These are phyloP conservation scores for Parachaetomium inaequale DNA, from an alignment of 495 filamentous ascomycete species.

Conservation along the genomic window DNA sequence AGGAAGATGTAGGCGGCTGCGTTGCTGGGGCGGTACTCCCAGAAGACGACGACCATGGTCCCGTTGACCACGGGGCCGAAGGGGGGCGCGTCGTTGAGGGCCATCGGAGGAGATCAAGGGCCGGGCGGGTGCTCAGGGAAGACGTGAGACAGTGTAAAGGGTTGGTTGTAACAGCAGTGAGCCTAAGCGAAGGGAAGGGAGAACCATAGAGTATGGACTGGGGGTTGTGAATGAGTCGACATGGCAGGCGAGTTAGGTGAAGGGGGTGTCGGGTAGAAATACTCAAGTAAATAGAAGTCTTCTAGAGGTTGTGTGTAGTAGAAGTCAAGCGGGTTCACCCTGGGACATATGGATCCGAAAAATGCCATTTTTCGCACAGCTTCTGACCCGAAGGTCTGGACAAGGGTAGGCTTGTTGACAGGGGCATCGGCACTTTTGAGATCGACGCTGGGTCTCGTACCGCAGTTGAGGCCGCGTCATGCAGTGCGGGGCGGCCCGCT, in stretches of 20 bases:
- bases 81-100: background rate
- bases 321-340: background rate
- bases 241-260: background rate
- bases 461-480: background rate
- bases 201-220: too few relatives aligned
- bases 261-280: background rate
- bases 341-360: background rate
- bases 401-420: background rate
- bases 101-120: background rate
- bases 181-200: background rate
- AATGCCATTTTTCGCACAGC: conserved; percentile 2
- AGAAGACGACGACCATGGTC: conserved; percentile 9
- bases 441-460: background rate
- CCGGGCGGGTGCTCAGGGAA: background rate
- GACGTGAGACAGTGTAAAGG: background rate
- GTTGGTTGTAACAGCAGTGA: background rate
- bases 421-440: background rate
- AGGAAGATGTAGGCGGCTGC: conserved; percentile 9
- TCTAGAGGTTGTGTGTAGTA: background rate
- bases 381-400: background rate
- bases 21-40: conserved; percentile 6
- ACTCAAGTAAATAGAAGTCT: background rate
- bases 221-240: background rate
- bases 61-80: conserved; percentile 11
- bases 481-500: background rate